These are phyloP conservation scores for Cylindrodendrum hubeiense DNA, from an alignment of 2,329 filamentous ascomycete genomes.

Conservation along the genomic window DNA sequence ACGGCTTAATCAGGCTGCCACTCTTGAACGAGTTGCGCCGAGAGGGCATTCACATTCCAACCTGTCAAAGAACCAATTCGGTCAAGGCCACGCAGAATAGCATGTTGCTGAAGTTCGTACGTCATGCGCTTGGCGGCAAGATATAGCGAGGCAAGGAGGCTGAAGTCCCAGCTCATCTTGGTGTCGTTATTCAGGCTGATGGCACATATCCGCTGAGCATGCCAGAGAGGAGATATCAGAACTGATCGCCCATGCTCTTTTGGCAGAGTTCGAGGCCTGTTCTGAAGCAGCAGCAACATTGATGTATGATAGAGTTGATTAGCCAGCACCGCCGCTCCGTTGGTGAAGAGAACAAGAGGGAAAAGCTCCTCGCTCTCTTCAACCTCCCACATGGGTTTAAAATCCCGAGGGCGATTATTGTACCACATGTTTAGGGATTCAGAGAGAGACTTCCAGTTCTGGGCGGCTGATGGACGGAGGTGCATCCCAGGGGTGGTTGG, in stretches of 20 bases:
- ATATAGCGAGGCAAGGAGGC: constrained; percentile 59
- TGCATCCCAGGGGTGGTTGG: constrained; percentile 24
- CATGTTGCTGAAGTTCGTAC: constrained; percentile 60
- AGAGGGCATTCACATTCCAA: constrained; percentile 50
- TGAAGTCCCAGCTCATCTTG: constrained; percentile 60
- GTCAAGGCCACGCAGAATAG: constrained; percentile 55
- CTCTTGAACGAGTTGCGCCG: constrained; percentile 41
- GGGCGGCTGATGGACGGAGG: constrained; percentile 34
- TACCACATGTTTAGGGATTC: constrained; percentile 51
- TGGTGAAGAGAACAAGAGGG: constrained; percentile 53
- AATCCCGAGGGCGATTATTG: constrained; percentile 46
- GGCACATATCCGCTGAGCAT: constrained; percentile 61
- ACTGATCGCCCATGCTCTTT: constrained; percentile 46
- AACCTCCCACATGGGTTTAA: constrained; percentile 50
- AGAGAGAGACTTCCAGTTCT: constrained; percentile 47
- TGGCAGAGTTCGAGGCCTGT: constrained; percentile 59
- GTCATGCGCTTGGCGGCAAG: constrained; percentile 61
- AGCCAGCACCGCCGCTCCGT: constrained; percentile 57
- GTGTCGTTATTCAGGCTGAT: constrained; percentile 62
- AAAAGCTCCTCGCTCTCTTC: constrained; percentile 48
- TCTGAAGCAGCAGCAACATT: constrained; percentile 64
- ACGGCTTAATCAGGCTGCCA: constrained; percentile 43
- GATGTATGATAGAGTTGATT: constrained; percentile 70
- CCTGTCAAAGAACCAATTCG: constrained; percentile 55
- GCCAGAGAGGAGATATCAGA: constrained; percentile 59